Base-by-base conservation (phyloP, 1,284 basidiomycete genomes). In the Moesziomyces sp. region DNA sequence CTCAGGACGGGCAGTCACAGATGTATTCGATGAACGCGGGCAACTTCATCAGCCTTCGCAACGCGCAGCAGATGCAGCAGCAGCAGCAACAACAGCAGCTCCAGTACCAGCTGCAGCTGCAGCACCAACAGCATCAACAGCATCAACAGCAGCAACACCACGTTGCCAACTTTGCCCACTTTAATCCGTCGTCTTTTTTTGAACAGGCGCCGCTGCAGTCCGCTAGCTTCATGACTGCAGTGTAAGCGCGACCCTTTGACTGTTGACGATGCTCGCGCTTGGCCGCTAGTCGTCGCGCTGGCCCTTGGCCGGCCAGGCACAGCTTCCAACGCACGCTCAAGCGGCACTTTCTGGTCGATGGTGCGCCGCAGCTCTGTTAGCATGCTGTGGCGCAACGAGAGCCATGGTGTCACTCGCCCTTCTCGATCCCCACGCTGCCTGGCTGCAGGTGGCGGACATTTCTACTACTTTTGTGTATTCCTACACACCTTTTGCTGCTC, bases 191-290 rank as follows among this genome's bases (percentile, higher is more conserved):
- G 58, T 52, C 50, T 74, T 74, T 74, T 74, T 74, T 74, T 74
- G 71, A 74, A 46, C 56, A 28, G 38, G 71, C 71, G 61, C 59
- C 65, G 54, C 71, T 74, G 65, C 71, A 74, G 71, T 56, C 71
- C 23, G 65, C 71, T 64, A 63, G 57, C 61, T 74, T 69, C 52
- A 58, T 74, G 71, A 62, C 71, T 62, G 65, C 52, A 68, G 71
- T 74, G 18, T 74, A 53, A 74, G 61, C 61, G 71, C 65, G 19
- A 46, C 28, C 38, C 24, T 38, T 30, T 26, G 10, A 14, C 46
- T 14, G 38, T 40, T 40, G 14, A 6, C 16, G 14, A 8, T 40
- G 38, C 38, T 18, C 16, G 38, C 38, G 38, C 16, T 16, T 6
- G 16, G 16, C 38, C 18, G 38, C 38, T 16, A 40, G 38, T 6